Evolutionary conservation across 306 rosid species (phyloP).

Genomic region (Cicer chorassanicum): DNA sequence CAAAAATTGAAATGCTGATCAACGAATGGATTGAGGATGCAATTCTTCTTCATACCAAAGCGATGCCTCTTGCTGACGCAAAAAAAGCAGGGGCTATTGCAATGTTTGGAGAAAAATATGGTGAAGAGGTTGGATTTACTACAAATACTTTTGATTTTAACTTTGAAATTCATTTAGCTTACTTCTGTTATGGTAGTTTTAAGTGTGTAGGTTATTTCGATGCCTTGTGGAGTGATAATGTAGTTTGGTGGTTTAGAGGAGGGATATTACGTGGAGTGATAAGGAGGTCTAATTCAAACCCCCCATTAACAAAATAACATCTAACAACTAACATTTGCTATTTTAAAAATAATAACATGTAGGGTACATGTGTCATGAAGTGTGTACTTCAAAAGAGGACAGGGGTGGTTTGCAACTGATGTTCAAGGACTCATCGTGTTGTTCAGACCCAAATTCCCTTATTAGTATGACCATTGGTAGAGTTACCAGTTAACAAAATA

Average conservation of each 20-base stretch:
- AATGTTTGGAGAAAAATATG: constrained; percentile 96
- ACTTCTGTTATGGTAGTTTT: constrained; percentile 32
- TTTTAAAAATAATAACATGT: background rate
- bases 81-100: constrained; percentile 93
- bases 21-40: constrained; percentile 85
- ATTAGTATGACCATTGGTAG: constrained; percentile 8
- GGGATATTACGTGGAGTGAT: too few species aligned
- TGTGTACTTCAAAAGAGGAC: constrained; percentile 21
- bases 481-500: background rate
- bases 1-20: constrained; percentile 72
- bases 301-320: too few species aligned
- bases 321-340: too few species aligned
- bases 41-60: constrained; percentile 76
- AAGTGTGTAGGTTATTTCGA: constrained; percentile 14
- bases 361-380: constrained; percentile 15
- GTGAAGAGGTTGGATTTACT: constrained; percentile 74
- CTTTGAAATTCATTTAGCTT: constrained; percentile 32
- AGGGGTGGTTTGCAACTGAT: constrained; percentile 15
- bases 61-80: constrained; percentile 86
- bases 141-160: constrained; percentile 35
- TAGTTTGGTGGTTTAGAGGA: too few species aligned
- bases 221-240: too few species aligned
- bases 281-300: too few species aligned
- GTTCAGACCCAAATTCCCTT: constrained; percentile 24
- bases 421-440: constrained; percentile 10